Evolutionary conservation across 768 basidiomycete species (phyloP).

Genomic region (Auriscalpium microsporum): DNA sequence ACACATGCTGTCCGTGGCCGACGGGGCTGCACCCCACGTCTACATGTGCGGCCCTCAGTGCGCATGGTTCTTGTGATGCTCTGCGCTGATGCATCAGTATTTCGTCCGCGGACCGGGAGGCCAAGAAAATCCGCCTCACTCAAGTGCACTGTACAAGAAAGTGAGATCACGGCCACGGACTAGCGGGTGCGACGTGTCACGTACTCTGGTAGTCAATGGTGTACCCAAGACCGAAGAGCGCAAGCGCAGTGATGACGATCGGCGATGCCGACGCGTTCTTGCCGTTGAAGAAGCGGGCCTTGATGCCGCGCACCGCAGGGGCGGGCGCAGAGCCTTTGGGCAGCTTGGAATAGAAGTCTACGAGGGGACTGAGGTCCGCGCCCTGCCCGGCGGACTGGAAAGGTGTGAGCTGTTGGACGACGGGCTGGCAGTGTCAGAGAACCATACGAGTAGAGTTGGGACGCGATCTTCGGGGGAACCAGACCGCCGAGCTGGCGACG

Average conservation of each 20-base stretch:
- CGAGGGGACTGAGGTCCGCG: conserved; percentile 72
- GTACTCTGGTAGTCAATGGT: conserved; percentile 85
- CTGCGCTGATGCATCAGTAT: conserved; percentile 32
- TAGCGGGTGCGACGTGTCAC: conserved; percentile 35
- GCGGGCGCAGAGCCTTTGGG: conserved; percentile 77
- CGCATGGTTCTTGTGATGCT: conserved; percentile 88
- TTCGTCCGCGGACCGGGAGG: neutral
- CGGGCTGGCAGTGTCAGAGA: neutral
- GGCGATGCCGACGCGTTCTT: conserved; percentile 77
- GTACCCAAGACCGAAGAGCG: conserved; percentile 72
- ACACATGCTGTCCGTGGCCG: too few relatives aligned
- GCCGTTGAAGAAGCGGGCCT: conserved; percentile 77
- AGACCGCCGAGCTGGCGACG: conserved; percentile 79
- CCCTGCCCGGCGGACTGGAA: conserved; percentile 73
- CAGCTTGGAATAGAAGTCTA: conserved; percentile 94
- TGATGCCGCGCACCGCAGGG: conserved; percentile 54
- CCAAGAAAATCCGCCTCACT: conserved; percentile 40
- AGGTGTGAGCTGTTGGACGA: neutral
- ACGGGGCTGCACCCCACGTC: neutral
- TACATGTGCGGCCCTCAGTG: conserved; percentile 37
- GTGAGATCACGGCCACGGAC: neutral
- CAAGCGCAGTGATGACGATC: conserved; percentile 51
- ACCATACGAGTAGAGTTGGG: conserved; percentile 79
- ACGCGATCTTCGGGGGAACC: conserved; percentile 93
- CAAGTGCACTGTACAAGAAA: conserved; percentile 57